These are phyloP conservation scores for Achaetomiella virescens DNA, from an alignment of 495 filamentous ascomycete species.

Conservation along the genomic window DNA sequence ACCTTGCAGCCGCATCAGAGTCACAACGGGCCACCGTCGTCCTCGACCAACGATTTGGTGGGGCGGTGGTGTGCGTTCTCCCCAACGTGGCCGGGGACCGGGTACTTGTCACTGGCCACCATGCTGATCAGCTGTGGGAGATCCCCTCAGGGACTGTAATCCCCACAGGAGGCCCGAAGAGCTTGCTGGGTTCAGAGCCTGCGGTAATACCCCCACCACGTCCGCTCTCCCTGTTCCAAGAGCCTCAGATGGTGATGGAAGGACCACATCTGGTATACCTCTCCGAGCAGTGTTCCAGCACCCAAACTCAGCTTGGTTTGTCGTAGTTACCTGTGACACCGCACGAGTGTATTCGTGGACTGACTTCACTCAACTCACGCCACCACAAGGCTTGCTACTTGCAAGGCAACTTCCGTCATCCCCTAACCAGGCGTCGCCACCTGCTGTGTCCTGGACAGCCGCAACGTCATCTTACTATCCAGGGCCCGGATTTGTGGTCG, in stretches of 20 bases:
- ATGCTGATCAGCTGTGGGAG: conserved; percentile 15
- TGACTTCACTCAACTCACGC: conserved; percentile 16
- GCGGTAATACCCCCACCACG: not conserved
- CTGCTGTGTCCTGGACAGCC: too few relatives aligned
- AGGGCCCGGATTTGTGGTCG: conserved; percentile 8
- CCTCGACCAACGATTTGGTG: conserved; percentile 9
- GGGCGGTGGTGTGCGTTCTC: conserved; percentile 10
- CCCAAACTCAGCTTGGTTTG: conserved; percentile 16
- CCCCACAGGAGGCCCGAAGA: not conserved
- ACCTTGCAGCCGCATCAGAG: not conserved
- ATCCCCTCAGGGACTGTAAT: conserved; percentile 16
- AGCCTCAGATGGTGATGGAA: not conserved
- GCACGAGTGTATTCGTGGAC: conserved; percentile 21
- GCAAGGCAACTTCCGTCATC: not conserved
- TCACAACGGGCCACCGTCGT: not conserved
- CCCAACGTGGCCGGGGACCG: conserved; percentile 12
- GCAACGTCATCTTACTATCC: conserved; percentile 9
- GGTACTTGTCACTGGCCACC: conserved; percentile 17
- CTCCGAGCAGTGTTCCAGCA: conserved; percentile 10
- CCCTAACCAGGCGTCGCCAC: not conserved
- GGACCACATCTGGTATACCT: too few relatives aligned
- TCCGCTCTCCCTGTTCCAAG: not conserved
- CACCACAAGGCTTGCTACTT: conserved; percentile 1
- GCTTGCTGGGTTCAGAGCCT: not conserved
- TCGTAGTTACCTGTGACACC: conserved; percentile 1